Evolutionary conservation across 495 filamentous ascomycete genomes (phyloP), one percentile per base, ranked within the genome.

Genomic region (Polyplosphaeria fusca): DNA sequence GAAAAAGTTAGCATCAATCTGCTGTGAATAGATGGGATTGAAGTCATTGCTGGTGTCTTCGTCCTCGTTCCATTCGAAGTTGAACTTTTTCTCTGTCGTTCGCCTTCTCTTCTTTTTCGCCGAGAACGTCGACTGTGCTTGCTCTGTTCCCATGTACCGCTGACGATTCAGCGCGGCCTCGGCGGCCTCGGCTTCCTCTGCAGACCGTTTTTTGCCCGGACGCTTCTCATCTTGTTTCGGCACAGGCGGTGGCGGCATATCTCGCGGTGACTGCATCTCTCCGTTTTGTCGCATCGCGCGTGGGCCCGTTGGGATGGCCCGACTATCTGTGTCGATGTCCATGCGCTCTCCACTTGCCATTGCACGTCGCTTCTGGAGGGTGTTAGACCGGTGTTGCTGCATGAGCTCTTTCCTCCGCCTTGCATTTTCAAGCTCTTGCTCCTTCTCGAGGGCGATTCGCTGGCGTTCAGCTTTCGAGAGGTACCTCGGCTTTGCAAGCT

Each of bases 21-120:
- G 79, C 23, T 84, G 76, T 39, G 87, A 79, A 70, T 97, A 96
- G 13, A 96, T 73, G 5, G 92, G 91, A 63, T 95, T 94, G 64
- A 91, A 90, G 60, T 94, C 91, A 2, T 76, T 76, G 58, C 87
- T 95, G 13, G 93, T 99, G 70, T 99, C 93, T 64, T 99, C 93
- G 64, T 96, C 91, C 1, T 82, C 78, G 61, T 95, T 95, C 93
- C 93, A 99, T 69, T 97, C 93, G 62, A 99, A 97, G 67, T 96
- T 98, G 78, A 98, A 98, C 67, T 97, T 96, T 72, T 91, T 88
- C 69, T 96, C 92, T 9, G 89, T 91, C 1, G 91, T 95, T 58
- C 94, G 79, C 70, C 86, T 86, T 44, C 92, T 81, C 76, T 97
- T 98, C 79, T 97, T 97, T 78, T 95, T 94, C 7, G 89, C 90